A percentile compares a stretch with the other conserved stretches of the same genome.
Evolutionary conservation across 495 filamentous ascomycete species (phyloP).

Genomic region (Parachaetomium inaequale): DNA sequence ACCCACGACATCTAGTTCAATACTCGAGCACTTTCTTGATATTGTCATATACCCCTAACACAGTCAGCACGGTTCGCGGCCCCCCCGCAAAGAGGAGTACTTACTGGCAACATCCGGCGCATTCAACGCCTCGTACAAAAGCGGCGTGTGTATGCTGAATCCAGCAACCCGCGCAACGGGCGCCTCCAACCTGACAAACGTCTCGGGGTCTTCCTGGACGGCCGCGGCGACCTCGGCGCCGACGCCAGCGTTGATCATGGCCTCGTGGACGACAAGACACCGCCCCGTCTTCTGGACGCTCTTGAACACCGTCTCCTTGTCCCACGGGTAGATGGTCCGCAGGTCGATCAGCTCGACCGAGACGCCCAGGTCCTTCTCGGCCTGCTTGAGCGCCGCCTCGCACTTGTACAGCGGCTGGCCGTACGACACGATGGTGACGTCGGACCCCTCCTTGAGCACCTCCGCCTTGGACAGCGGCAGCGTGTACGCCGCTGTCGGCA

Average conservation of each 20-base stretch:
- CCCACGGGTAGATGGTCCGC: constrained; percentile 92
- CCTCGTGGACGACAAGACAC: constrained; percentile 91
- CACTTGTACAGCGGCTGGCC: constrained; percentile 91
- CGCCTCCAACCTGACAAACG: constrained; percentile 86
- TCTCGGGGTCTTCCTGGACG: constrained; percentile 74
- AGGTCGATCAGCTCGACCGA: constrained; percentile 87
- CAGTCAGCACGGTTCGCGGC: constrained; percentile 22
- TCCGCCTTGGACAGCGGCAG: constrained; percentile 88
- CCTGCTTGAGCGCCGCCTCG: constrained; percentile 70
- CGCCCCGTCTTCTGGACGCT: constrained; percentile 89
- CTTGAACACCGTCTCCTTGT: constrained; percentile 73
- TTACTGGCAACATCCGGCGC: constrained; percentile 88
- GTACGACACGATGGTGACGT: constrained; percentile 86
- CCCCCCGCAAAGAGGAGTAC: constrained; percentile 33
- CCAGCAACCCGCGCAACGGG: constrained; percentile 88
- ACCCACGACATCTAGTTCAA: constrained; percentile 22
- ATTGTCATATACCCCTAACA: constrained; percentile 51
- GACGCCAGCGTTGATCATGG: constrained; percentile 91
- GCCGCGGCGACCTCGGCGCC: constrained; percentile 92
- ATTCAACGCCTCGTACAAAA: constrained; percentile 82
- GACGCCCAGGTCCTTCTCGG: constrained; percentile 77
- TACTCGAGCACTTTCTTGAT: constrained; percentile 49
- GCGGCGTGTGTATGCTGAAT: constrained; percentile 81
- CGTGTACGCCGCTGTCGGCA: constrained; percentile 76
- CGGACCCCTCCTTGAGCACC: constrained; percentile 74